Percentiles rank a stretch among this genome's conserved stretches.
phyloP scores from a whole-genome alignment of 352 stramenopile genomes.

The Phytophthora cryptogea region DNA sequence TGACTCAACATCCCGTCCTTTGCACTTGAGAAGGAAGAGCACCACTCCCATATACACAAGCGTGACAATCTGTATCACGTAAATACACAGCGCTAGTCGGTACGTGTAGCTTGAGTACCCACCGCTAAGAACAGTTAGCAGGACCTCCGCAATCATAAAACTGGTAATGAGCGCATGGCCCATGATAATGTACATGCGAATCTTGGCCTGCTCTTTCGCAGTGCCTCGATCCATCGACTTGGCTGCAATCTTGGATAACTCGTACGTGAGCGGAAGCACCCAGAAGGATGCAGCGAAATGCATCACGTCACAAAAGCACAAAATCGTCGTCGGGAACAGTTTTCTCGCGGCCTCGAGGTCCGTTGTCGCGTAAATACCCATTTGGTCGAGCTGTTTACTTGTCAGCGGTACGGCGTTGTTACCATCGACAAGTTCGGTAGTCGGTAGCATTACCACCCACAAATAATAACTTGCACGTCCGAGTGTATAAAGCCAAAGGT shows the following conservation, averaged over 20 bases:
- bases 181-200: constrained; percentile 40
- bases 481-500: constrained; percentile 46
- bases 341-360: constrained; percentile 34
- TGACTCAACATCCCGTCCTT: constrained; percentile 55
- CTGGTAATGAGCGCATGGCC: constrained; percentile 35
- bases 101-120: constrained; percentile 51
- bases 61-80: constrained; percentile 50
- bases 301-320: constrained; percentile 54
- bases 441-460: constrained; percentile 46
- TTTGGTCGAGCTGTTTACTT: constrained; percentile 46
- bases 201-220: constrained; percentile 43
- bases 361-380: constrained; percentile 51
- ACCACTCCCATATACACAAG: constrained; percentile 50
- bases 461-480: constrained; percentile 42
- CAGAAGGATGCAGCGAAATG: constrained; percentile 56
- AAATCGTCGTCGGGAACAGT: constrained; percentile 35
- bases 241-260: constrained; percentile 58
- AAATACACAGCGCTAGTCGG: constrained; percentile 42
- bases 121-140: constrained; percentile 27
- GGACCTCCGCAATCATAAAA: constrained; percentile 35
- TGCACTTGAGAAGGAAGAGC: constrained; percentile 44
- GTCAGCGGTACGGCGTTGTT: constrained; percentile 37
- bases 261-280: constrained; percentile 57
- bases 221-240: constrained; percentile 69
- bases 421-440: constrained; percentile 37